Percentiles rank a stretch among this genome's conserved stretches.
phyloP scores from a whole-genome alignment of 164 flowering plant genomes.

The Protea cynaroides region DNA sequence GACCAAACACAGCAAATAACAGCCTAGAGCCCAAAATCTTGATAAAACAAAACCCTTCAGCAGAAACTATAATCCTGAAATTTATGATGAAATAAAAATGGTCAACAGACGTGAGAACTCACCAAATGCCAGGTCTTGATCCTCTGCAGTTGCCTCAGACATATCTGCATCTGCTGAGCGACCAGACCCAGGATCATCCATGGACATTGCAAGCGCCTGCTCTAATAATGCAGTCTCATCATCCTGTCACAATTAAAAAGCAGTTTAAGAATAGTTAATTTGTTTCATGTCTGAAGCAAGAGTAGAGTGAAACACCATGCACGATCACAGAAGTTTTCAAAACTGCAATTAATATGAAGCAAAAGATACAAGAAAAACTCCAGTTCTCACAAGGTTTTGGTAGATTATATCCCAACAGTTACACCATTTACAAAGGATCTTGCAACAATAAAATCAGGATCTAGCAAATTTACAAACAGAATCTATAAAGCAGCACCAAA shows the following conservation, averaged over 20 bases:
- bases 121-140: constrained; percentile 84
- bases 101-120: constrained; percentile 12
- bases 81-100: neutral
- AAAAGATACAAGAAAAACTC: too few relatives aligned
- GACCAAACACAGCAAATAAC: too few relatives aligned
- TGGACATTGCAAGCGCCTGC: constrained; percentile 91
- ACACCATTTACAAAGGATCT: neutral
- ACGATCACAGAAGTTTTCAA: too few relatives aligned
- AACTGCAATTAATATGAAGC: too few relatives aligned
- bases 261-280: neutral
- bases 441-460: neutral
- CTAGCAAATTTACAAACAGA: too few relatives aligned
- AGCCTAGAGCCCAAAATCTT: too few relatives aligned
- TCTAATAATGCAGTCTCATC: constrained; percentile 77
- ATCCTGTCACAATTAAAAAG: constrained; percentile 34
- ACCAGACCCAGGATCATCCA: constrained; percentile 58
- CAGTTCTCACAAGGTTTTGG: too few relatives aligned
- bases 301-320: neutral
- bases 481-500: too few relatives aligned
- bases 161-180: constrained; percentile 49
- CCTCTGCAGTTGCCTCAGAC: constrained; percentile 70
- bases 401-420: too few relatives aligned
- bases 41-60: too few relatives aligned
- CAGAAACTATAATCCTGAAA: too few relatives aligned
- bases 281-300: neutral